Evolutionary conservation across 129 eudicot species (phyloP), one percentile per base, ranked within the genome.

Genomic region (Saposhnikovia divaricata): DNA sequence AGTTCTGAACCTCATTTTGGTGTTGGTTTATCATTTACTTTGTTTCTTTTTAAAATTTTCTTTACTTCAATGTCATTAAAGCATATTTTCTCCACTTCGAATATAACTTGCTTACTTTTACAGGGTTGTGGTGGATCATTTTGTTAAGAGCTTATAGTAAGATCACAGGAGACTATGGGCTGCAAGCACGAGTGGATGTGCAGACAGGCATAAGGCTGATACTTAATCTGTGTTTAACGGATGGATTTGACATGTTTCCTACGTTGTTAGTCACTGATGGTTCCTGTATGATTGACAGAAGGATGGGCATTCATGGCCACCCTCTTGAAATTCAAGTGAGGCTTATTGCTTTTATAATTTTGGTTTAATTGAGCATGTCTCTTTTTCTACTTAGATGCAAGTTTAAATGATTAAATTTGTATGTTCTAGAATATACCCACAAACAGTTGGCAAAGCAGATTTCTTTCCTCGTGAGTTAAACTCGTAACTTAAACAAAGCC

Each of bases 201-300:
- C 96, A 93, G 88, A 93, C 98, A 16, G 96, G 98, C 72, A 90
- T 93, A 74, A 81, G 85, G 68, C 80, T 90, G 81, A 93, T 93
- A 79, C 93, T 93, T 37, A 90, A 93, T 75, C 80, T 90, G 81
- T 93, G 96, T 75, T 86, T 93, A 74, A 85, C 92, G 25, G 98
- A 93, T 83, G 98, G 96, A 38, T 93, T 93, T 81, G 98, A 93
- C 87, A 93, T 93, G 98, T 93, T 93, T 86, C 98, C 98, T 4
- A 90, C 98, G 81, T 87, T 93, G 44, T 79, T 93, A 83, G 98
- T 93, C 48, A 89, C 98, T 79, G 98, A 93, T 85, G 98, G 98
- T 40, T 90, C 98, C 43, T 93, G 96, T 80, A 93, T 93, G 98
- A 90, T 93, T 23, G 98, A 93, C 82, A 85, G 98, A 80, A 79